These are phyloP conservation scores for Handroanthus guayacan DNA, from an alignment of 257 asterid genomes.

Conservation along the genomic window DNA sequence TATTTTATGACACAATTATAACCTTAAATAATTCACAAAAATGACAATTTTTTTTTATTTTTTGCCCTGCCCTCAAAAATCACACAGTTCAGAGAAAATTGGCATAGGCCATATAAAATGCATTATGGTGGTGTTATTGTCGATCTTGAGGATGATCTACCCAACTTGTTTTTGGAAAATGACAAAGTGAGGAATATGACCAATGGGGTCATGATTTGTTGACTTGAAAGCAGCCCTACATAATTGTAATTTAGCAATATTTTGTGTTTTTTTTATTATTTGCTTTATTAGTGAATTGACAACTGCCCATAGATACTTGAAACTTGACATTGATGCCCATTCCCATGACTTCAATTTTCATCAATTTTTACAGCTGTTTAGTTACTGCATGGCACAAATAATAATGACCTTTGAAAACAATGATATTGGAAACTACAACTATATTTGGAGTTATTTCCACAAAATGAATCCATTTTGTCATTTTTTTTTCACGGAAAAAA, in stretches of 20 bases:
- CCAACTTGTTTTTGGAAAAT: constrained; percentile 13
- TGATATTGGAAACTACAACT: neutral
- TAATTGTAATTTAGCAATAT: neutral
- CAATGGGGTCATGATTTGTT: constrained; percentile 6
- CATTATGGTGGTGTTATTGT: neutral
- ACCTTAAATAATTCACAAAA: too few relatives aligned
- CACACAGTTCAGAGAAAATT: too few relatives aligned
- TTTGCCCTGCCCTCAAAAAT: too few relatives aligned
- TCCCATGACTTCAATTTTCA: neutral
- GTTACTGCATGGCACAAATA: neutral
- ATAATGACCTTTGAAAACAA: neutral
- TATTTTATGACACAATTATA: too few relatives aligned
- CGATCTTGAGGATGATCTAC: constrained; percentile 6
- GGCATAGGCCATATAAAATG: too few relatives aligned
- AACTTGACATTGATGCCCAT: constrained; percentile 7
- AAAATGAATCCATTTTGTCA: too few relatives aligned
- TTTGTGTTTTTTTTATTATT: constrained; percentile 20
- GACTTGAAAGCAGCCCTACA: neutral
- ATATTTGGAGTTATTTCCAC: neutral
- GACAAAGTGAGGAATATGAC: constrained; percentile 20
- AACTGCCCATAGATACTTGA: constrained; percentile 22
- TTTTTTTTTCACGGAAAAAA: too few relatives aligned
- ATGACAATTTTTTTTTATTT: too few relatives aligned
- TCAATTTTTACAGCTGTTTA: neutral
- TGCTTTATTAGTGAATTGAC: constrained; percentile 28